phyloP scores from a whole-genome alignment of 352 stramenopile species.

The Pythium periplocum region DNA sequence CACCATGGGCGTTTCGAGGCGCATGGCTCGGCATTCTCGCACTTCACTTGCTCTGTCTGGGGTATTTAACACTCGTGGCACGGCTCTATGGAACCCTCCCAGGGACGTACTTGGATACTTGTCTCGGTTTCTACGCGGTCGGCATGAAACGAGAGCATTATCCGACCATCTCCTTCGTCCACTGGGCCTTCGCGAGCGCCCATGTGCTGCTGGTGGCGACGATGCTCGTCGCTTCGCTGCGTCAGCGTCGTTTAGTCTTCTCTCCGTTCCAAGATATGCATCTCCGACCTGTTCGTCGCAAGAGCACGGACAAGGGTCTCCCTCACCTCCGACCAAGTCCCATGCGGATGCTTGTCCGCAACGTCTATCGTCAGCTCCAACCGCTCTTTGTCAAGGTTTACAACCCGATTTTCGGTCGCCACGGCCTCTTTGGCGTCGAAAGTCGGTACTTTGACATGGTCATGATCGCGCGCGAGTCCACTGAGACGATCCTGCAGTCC shows the following conservation, averaged over 20 bases:
- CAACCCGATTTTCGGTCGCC: background rate
- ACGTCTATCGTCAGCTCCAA: no score
- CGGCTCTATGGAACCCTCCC: background rate
- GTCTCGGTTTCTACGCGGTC: no score
- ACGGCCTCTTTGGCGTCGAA: slow-evolving; percentile 18
- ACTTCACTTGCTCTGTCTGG: background rate
- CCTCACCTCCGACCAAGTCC: no score
- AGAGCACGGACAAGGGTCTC: no score
- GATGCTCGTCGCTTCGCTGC: slow-evolving; percentile 5
- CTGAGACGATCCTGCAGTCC: slow-evolving; percentile 15
- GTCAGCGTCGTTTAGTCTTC: background rate
- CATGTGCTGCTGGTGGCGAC: background rate
- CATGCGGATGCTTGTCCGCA: no score
- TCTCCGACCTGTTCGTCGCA: no score
- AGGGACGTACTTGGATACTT: background rate
- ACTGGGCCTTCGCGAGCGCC: no score
- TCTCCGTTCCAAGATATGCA: background rate
- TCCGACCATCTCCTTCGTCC: no score
- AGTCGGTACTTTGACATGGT: slow-evolving; percentile 18
- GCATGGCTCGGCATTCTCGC: background rate
- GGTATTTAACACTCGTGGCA: background rate
- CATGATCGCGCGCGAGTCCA: slow-evolving; percentile 7
- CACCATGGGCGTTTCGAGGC: background rate
- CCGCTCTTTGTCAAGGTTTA: no score
- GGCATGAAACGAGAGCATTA: no score